phyloP scores from a whole-genome alignment of 2,329 filamentous ascomycete genomes.

The Microcyclospora tardicrescens region DNA sequence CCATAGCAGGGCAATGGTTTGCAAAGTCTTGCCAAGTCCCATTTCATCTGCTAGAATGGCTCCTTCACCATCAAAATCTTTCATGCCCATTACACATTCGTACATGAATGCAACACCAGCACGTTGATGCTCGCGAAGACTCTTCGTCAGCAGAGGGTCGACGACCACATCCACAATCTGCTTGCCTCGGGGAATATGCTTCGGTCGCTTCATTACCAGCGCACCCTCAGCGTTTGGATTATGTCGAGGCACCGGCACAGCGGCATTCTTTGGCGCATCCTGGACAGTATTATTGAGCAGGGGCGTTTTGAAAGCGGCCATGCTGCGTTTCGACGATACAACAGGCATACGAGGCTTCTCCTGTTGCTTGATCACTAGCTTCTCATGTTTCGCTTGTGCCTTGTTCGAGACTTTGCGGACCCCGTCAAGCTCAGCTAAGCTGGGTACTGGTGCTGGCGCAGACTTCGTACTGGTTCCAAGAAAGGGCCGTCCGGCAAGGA shows the following conservation, averaged over 20 bases:
- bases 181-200: conserved; percentile 44
- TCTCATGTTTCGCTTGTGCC: conserved; percentile 18
- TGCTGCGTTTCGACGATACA: conserved; percentile 27
- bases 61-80: conserved; percentile 51
- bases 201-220: conserved; percentile 53
- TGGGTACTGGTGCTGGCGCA: conserved; percentile 10
- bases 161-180: conserved; percentile 60
- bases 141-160: conserved; percentile 50
- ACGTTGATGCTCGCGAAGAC: conserved; percentile 54
- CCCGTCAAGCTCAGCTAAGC: conserved; percentile 15
- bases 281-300: conserved; percentile 36
- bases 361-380: conserved; percentile 28
- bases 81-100: conserved; percentile 64
- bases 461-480: conserved; percentile 17
- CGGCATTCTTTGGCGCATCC: conserved; percentile 30
- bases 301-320: conserved; percentile 47
- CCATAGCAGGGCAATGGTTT: conserved; percentile 60
- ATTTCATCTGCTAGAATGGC: conserved; percentile 64
- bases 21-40: conserved; percentile 61
- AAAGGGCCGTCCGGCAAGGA: conserved; percentile 18
- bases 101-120: conserved; percentile 60
- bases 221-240: conserved; percentile 47
- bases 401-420: conserved; percentile 16
- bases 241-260: conserved; percentile 48
- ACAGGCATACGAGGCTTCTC: conserved; percentile 25